phyloP scores from a whole-genome alignment of 2,329 filamentous ascomycete species.

The Ophiosphaerella korrae region DNA sequence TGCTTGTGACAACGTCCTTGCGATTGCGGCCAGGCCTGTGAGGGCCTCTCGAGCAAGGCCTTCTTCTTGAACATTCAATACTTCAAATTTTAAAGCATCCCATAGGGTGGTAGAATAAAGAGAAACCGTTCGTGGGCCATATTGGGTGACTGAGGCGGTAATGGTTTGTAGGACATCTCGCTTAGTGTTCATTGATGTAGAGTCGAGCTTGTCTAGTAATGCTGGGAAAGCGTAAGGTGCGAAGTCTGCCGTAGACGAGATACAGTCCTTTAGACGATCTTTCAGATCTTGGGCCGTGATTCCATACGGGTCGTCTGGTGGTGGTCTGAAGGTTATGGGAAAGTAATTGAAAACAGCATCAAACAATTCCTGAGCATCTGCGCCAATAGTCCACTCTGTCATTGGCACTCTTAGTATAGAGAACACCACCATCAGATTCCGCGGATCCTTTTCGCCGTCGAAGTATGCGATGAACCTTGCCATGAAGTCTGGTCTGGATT shows the following conservation, averaged over 20 bases:
- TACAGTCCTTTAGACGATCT: constrained; percentile 66
- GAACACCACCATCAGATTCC: constrained; percentile 73
- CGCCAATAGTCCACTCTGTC: constrained; percentile 69
- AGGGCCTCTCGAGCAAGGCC: constrained; percentile 66
- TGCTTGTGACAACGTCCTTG: constrained; percentile 58
- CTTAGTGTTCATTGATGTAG: constrained; percentile 71
- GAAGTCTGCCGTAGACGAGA: constrained; percentile 65
- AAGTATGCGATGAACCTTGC: constrained; percentile 67
- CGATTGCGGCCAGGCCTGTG: constrained; percentile 60
- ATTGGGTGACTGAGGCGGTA: constrained; percentile 63
- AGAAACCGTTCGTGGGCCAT: constrained; percentile 63
- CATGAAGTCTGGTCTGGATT: constrained; percentile 59
- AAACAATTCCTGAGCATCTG: constrained; percentile 63
- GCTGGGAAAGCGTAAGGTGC: constrained; percentile 71
- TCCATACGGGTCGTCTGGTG: constrained; percentile 71
- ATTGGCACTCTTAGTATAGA: constrained; percentile 70
- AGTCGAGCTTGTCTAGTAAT: constrained; percentile 71
- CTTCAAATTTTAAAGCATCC: constrained; percentile 72
- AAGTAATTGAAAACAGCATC: constrained; percentile 75
- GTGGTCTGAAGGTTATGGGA: constrained; percentile 72
- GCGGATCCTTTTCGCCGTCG: constrained; percentile 70
- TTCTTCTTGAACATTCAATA: constrained; percentile 70
- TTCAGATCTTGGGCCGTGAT: constrained; percentile 73
- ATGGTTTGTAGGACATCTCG: constrained; percentile 70
- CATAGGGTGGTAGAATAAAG: constrained; percentile 69